These are phyloP conservation scores for Onygenales sp. DNA, from an alignment of 2,329 filamentous ascomycete species.

Conservation along the genomic window DNA sequence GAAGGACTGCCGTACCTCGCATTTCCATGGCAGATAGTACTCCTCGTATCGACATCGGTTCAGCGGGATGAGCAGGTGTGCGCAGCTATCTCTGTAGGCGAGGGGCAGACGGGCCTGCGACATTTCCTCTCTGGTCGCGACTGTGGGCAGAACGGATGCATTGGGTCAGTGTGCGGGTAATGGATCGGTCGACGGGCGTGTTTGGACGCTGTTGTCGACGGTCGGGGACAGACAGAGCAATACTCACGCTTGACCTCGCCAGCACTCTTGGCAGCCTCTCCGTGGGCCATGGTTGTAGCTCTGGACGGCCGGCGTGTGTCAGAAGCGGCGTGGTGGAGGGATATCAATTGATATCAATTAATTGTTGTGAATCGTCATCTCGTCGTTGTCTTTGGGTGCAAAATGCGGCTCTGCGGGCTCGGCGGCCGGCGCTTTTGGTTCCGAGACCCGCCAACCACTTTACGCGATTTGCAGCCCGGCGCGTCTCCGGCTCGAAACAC, in stretches of 20 bases:
- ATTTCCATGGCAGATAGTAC: conserved; percentile 97
- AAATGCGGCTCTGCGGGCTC: conserved; percentile 11
- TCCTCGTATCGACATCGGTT: conserved; percentile 89
- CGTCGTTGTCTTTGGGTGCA: too few species aligned
- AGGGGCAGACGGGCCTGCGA: conserved; percentile 79
- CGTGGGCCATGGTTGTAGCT: conserved; percentile 4
- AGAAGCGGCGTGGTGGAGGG: neutral
- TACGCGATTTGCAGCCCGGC: conserved; percentile 24
- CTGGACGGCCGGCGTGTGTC: neutral
- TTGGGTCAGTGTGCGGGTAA: neutral
- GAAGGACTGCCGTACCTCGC: conserved; percentile 53
- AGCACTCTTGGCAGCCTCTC: neutral
- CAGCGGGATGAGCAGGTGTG: conserved; percentile 84
- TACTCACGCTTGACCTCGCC: conserved; percentile 12
- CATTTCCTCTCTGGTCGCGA: conserved; percentile 84
- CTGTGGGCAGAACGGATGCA: conserved; percentile 8
- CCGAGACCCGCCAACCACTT: conserved; percentile 19
- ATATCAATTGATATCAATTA: too few species aligned
- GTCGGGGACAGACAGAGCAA: conserved; percentile 3
- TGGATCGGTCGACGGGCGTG: neutral
- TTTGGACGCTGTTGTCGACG: conserved; percentile 5
- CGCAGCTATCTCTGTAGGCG: conserved; percentile 91
- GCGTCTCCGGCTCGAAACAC: conserved; percentile 18
- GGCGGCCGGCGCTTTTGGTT: neutral
- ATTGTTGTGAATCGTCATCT: too few species aligned